A percentile compares a stretch with the other conserved stretches of the same genome.
phyloP scores from a whole-genome alignment of 257 asterid species.

The Przewalskia tangutica region DNA sequence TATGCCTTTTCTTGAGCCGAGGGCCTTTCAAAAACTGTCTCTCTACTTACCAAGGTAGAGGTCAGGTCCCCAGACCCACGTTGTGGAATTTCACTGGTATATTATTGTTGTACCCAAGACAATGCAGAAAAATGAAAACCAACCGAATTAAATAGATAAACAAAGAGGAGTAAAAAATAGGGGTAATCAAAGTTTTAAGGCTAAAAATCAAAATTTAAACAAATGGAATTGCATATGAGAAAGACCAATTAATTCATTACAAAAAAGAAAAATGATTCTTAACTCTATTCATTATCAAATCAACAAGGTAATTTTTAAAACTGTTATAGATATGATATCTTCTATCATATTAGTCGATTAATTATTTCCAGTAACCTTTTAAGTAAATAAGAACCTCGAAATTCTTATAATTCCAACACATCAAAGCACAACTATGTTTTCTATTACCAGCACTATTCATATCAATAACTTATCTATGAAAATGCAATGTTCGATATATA shows the following conservation, averaged over 20 bases:
- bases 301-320: neutral
- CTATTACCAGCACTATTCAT: neutral
- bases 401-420: neutral
- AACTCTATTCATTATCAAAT: neutral
- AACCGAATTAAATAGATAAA: neutral
- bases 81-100: too few relatives aligned
- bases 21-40: too few relatives aligned
- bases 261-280: neutral
- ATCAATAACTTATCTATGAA: too few relatives aligned
- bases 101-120: too few relatives aligned
- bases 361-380: neutral
- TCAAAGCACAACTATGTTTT: neutral
- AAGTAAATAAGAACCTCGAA: neutral
- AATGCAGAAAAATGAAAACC: neutral
- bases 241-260: neutral
- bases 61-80: too few relatives aligned
- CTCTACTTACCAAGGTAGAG: too few relatives aligned
- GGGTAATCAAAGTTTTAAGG: neutral
- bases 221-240: neutral
- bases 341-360: neutral
- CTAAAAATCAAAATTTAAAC: neutral
- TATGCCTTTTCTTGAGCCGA: too few relatives aligned
- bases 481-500: too few relatives aligned
- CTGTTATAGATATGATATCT: neutral
- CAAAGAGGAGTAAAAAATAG: neutral